Base-by-base conservation (phyloP, 306 rosid genomes). In the Mimosa bimucronata region DNA sequence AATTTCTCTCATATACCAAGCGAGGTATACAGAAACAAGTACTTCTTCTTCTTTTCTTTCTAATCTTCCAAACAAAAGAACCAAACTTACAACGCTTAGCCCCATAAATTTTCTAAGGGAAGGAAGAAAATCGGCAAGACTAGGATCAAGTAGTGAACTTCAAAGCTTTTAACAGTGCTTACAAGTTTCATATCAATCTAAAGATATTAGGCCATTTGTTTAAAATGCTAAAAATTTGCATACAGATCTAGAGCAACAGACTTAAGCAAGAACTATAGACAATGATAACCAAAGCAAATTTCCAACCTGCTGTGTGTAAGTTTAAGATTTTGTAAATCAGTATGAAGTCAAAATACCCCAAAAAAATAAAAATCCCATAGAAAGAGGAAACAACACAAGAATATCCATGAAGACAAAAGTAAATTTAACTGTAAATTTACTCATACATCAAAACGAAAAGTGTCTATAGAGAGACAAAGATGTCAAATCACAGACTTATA, bases 381-480 rank as follows among this genome's bases (percentile, higher is more conserved):
- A 8, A 7, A n/a, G 18, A 52, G 60, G 60, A 52, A 52, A n/a
- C 60, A 52, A 3, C 60, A n/a, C 7, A 7, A 52, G 31, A 52
- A 52, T 25, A 46, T 53, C 30, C 71, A 67, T 79, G 58, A 83
- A 73, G 78, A 60, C 5, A 48, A 69, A 74, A 7, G 12, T n/a
- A 52, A 1, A 83, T 75, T 69, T 30, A 81, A 14, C 67, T 26
- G 40, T 28, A 29, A 19, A 57, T 21, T 26, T 61, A 12, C 19
- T 14, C 38, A 61, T 12, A 15, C 2, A 61, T 19, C 67, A 28
- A 61, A 61, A 50, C 75, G 52, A 29, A 80, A 83, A 67, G 30
- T 69, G 55, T 42, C 23, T 1, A 5, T 25, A 80, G 57, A 79
- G 50, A 66, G 53, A 61, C 38, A 79, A 67, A 66, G 16, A 30